Conservation (phyloP, 2,329 filamentous ascomycete species). For the Fusarium tjaetaba region DNA sequence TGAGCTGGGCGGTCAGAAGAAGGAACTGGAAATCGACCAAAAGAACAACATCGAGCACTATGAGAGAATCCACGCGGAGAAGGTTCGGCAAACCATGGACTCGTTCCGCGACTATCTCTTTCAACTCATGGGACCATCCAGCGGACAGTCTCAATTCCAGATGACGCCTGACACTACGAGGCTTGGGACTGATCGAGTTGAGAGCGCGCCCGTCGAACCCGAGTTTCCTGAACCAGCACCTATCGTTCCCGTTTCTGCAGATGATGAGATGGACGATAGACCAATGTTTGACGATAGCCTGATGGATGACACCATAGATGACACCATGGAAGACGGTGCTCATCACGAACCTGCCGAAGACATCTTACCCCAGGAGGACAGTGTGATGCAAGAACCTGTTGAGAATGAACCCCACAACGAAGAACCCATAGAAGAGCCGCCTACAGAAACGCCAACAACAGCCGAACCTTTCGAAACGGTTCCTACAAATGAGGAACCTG, state of each 20-base stretch:
- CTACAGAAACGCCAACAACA: background rate
- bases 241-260: background rate
- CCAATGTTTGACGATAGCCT: background rate
- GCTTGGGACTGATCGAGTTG: background rate
- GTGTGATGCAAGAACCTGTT: background rate
- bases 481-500: background rate
- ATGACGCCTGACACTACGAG: background rate
- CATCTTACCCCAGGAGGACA: background rate
- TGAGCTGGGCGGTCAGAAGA: conserved; percentile 2
- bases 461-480: background rate
- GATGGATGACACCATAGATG: background rate
- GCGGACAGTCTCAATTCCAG: background rate
- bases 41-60: background rate
- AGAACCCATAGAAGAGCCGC: background rate
- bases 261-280: background rate
- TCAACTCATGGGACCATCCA: background rate
- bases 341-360: background rate
- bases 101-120: background rate
- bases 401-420: background rate
- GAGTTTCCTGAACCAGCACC: background rate
- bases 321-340: background rate
- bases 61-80: background rate
- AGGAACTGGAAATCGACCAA: conserved; percentile 11
- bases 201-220: background rate
- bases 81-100: background rate